Conservation (phyloP, 2,329 filamentous ascomycete species). For the Nigrospora osmanthi region DNA sequence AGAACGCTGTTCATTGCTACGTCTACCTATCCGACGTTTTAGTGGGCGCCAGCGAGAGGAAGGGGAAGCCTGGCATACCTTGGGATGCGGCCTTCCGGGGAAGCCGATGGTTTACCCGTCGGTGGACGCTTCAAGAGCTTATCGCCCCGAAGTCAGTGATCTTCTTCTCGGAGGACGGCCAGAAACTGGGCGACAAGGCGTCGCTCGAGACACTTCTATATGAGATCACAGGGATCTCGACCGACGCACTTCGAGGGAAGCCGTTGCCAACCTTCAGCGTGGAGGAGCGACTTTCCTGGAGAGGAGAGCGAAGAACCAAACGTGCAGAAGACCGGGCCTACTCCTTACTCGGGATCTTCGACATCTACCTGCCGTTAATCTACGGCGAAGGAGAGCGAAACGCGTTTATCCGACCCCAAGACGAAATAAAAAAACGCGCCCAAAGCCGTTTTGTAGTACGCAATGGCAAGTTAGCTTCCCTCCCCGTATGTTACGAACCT, state of each 20-base stretch:
- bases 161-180: conserved; percentile 2
- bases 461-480: too few relatives aligned
- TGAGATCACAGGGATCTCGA: conserved; percentile 5
- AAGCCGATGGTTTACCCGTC: too few relatives aligned
- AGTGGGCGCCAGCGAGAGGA: too few relatives aligned
- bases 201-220: conserved; percentile 5
- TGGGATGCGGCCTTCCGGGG: too few relatives aligned
- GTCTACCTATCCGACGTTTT: too few relatives aligned
- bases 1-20: too few relatives aligned
- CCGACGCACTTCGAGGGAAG: conserved; percentile 8
- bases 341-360: conserved; percentile 9
- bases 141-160: conserved; percentile 1
- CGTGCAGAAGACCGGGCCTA: conserved; percentile 8
- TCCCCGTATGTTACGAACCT: too few relatives aligned
- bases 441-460: too few relatives aligned
- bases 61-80: too few relatives aligned
- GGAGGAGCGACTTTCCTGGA: conserved; percentile 7
- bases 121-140: background rate
- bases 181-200: conserved; percentile 1
- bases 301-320: conserved; percentile 6
- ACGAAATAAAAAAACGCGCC: conserved; percentile 2
- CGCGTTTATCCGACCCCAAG: conserved; percentile 5
- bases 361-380: conserved; percentile 6
- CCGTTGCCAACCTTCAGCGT: conserved; percentile 8
- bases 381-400: conserved; percentile 8